Evolutionary conservation across 2,329 filamentous ascomycete species (phyloP).

Genomic region (Nectriaceae sp.): DNA sequence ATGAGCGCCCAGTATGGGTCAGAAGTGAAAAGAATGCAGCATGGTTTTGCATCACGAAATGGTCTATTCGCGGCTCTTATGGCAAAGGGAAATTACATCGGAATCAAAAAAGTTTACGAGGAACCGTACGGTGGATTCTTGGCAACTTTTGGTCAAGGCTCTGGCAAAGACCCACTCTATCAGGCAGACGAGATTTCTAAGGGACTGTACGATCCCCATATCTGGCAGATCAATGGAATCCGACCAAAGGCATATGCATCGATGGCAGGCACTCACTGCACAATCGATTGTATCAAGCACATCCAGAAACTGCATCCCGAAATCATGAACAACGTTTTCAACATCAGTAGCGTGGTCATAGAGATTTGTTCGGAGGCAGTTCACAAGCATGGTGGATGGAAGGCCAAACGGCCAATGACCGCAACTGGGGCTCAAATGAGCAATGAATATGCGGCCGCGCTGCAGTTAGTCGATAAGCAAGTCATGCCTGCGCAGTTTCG

Average conservation of each 20-base stretch:
- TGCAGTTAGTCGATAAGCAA: conserved; percentile 38
- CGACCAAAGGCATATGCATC: conserved; percentile 39
- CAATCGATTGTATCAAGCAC: conserved; percentile 35
- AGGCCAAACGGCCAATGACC: conserved; percentile 33
- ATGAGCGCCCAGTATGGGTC: conserved; percentile 46
- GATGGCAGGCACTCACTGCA: conserved; percentile 38
- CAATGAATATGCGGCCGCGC: conserved; percentile 35
- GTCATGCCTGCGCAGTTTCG: conserved; percentile 37
- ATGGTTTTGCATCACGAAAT: conserved; percentile 46
- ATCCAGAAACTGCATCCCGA: conserved; percentile 31
- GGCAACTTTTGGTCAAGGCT: conserved; percentile 34
- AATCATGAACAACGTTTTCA: neutral
- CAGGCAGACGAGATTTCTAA: conserved; percentile 28
- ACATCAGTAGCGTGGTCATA: neutral
- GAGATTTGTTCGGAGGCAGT: conserved; percentile 11
- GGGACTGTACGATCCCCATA: conserved; percentile 35
- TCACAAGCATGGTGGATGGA: conserved; percentile 40
- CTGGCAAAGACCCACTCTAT: neutral
- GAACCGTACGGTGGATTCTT: conserved; percentile 44
- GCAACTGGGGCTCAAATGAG: conserved; percentile 42
- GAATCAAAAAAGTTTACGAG: conserved; percentile 44
- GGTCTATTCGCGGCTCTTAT: conserved; percentile 42
- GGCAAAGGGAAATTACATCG: conserved; percentile 39
- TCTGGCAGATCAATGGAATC: conserved; percentile 38
- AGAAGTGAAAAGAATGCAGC: conserved; percentile 48